These are phyloP conservation scores for Amanita thiersii DNA, from an alignment of 768 basidiomycete genomes.

Conservation along the genomic window DNA sequence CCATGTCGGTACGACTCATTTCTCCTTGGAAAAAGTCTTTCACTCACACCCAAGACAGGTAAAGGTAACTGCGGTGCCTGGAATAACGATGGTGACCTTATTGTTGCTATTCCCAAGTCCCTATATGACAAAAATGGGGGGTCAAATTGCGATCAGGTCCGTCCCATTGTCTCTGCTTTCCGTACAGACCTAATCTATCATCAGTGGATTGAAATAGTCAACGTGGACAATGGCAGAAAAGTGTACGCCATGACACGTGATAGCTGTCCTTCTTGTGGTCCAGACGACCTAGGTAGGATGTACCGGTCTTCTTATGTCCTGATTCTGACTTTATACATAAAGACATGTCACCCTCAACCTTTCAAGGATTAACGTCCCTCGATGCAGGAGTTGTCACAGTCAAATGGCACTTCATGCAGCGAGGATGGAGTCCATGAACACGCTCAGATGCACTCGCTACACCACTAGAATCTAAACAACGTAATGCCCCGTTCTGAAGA, in stretches of 20 bases:
- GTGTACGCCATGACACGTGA: slow-evolving; percentile 47
- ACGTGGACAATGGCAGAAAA: slow-evolving; percentile 42
- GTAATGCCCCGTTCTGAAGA: no score
- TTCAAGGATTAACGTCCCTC: slow-evolving; percentile 42
- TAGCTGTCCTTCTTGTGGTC: slow-evolving; percentile 48
- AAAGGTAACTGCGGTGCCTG: slow-evolving; percentile 56
- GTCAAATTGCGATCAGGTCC: slow-evolving; percentile 52
- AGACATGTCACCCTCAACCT: slow-evolving; percentile 63
- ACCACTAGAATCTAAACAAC: no score
- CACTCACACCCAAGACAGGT: slow-evolving; percentile 16
- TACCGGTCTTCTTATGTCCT: slow-evolving; percentile 4
- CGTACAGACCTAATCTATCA: slow-evolving; percentile 11
- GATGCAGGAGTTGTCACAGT: slow-evolving; percentile 43
- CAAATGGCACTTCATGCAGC: slow-evolving; percentile 52
- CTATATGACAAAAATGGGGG: slow-evolving; percentile 46
- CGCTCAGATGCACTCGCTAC: neutral
- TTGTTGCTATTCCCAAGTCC: slow-evolving; percentile 52
- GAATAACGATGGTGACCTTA: slow-evolving; percentile 39
- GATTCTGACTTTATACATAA: slow-evolving; percentile 17
- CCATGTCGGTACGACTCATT: neutral
- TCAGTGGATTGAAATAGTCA: slow-evolving; percentile 57
- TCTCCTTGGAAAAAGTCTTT: neutral
- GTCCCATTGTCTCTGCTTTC: slow-evolving; percentile 11
- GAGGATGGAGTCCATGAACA: slow-evolving; percentile 32
- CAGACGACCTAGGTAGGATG: slow-evolving; percentile 46